A percentile compares a stretch with the other conserved stretches of the same genome.
These are phyloP conservation scores for Mucuna pruriens DNA, from an alignment of 306 rosid genomes.

Conservation along the genomic window DNA sequence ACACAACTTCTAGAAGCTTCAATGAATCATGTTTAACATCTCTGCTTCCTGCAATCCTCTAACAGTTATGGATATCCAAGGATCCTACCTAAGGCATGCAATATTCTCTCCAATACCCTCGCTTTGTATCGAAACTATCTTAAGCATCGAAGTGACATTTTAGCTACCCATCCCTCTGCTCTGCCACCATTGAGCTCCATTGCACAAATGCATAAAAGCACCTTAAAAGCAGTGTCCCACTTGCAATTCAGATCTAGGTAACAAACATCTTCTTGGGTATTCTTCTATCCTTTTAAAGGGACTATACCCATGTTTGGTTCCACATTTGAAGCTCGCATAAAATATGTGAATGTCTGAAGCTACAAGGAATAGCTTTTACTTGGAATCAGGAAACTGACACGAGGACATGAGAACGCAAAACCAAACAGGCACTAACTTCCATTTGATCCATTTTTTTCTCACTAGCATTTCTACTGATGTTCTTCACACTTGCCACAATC, in stretches of 20 bases:
- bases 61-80: no score
- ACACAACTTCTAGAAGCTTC: background rate
- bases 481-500: background rate
- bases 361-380: no score
- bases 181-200: background rate
- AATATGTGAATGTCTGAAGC: no score
- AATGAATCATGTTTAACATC: background rate
- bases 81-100: background rate
- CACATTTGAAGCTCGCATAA: no score
- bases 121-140: background rate
- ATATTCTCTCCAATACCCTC: background rate
- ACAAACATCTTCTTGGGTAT: background rate
- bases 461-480: background rate
- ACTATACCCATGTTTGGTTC: no score
- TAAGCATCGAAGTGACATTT: background rate
- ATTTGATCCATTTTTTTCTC: background rate
- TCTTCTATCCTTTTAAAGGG: constrained; percentile 1
- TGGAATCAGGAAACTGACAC: no score
- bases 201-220: background rate
- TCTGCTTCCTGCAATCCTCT: background rate
- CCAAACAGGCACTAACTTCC: background rate
- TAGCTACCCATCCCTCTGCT: background rate
- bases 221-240: background rate
- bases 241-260: background rate
- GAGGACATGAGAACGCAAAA: no score